Conservation (phyloP, 2,329 filamentous ascomycete genomes). For the Sclerotiophoma versabilis region DNA sequence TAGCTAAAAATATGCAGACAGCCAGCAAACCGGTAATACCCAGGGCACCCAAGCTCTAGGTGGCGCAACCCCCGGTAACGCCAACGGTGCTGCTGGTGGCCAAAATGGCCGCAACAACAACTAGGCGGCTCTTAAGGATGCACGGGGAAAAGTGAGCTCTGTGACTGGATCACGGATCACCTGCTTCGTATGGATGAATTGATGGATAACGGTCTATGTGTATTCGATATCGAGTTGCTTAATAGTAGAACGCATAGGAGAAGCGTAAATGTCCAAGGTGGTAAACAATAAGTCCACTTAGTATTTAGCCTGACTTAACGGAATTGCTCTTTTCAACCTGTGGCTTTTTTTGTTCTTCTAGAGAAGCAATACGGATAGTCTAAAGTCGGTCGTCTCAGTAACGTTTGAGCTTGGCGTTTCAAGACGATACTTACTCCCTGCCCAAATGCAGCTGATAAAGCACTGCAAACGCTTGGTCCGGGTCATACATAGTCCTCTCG, state of each 20-base stretch:
- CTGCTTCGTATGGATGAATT: background rate
- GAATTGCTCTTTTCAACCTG: background rate
- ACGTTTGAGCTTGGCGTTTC: constrained; percentile 13
- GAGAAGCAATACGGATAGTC: background rate
- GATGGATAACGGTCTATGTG: constrained; percentile 9
- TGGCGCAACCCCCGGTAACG: constrained; percentile 1
- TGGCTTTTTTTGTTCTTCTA: background rate
- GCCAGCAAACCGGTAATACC: constrained; percentile 6
- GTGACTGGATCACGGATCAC: constrained; percentile 22
- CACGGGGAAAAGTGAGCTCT: constrained; percentile 13
- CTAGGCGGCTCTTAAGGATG: background rate
- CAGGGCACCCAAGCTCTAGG: constrained; percentile 2
- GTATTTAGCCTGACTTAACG: constrained; percentile 6
- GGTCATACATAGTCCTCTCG: background rate
- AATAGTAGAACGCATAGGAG: background rate
- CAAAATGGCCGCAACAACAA: constrained; percentile 6
- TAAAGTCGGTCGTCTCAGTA: constrained; percentile 4
- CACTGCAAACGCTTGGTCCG: background rate
- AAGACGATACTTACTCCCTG: background rate
- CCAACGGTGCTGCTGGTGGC: background rate
- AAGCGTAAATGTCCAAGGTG: constrained; percentile 19
- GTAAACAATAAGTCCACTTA: constrained; percentile 9
- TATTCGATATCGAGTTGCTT: constrained; percentile 5
- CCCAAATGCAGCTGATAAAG: background rate
- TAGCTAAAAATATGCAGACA: background rate